Conservation (phyloP, 768 basidiomycete genomes). For the Boletus subcaerulescens region DNA sequence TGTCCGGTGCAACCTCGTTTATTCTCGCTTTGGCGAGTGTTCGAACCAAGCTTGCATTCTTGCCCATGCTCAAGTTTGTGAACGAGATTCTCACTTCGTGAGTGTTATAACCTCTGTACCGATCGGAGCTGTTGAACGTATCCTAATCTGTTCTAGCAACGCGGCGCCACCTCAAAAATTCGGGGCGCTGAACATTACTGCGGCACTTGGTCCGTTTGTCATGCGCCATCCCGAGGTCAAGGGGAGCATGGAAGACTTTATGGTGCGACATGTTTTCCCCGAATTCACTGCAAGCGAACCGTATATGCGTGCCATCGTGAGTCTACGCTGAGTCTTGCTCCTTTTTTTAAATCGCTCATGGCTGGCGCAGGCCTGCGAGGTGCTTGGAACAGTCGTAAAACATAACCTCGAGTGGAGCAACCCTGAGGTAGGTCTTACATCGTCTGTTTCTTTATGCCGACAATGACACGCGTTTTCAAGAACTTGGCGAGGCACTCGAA, state of each 20-base stretch:
- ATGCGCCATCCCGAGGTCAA: conserved; percentile 84
- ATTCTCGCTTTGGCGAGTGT: conserved; percentile 74
- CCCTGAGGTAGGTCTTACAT: conserved; percentile 47
- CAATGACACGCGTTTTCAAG: conserved; percentile 33
- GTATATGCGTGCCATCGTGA: conserved; percentile 74
- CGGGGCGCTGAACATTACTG: conserved; percentile 82
- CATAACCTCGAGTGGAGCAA: conserved; percentile 62
- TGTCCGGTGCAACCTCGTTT: conserved; percentile 77
- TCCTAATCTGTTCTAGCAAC: conserved; percentile 30
- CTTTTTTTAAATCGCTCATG: background rate
- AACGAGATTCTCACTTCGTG: conserved; percentile 69
- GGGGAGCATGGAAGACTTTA: conserved; percentile 72
- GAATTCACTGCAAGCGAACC: conserved; percentile 65
- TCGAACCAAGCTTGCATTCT: conserved; percentile 78
- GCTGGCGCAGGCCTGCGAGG: conserved; percentile 66
- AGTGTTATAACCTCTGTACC: conserved; percentile 22
- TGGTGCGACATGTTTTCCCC: conserved; percentile 70
- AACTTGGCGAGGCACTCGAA: conserved; percentile 62
- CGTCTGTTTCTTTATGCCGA: background rate
- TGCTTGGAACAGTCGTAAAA: conserved; percentile 72
- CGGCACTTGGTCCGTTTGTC: conserved; percentile 72
- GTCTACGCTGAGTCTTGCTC: conserved; percentile 26
- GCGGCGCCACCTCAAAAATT: conserved; percentile 66
- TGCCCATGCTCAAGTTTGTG: conserved; percentile 76
- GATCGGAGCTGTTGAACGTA: background rate